Evolutionary conservation across 352 stramenopile genomes (phyloP), one percentile per base, ranked within the genome.

Genomic region (Pythium aristosporum): DNA sequence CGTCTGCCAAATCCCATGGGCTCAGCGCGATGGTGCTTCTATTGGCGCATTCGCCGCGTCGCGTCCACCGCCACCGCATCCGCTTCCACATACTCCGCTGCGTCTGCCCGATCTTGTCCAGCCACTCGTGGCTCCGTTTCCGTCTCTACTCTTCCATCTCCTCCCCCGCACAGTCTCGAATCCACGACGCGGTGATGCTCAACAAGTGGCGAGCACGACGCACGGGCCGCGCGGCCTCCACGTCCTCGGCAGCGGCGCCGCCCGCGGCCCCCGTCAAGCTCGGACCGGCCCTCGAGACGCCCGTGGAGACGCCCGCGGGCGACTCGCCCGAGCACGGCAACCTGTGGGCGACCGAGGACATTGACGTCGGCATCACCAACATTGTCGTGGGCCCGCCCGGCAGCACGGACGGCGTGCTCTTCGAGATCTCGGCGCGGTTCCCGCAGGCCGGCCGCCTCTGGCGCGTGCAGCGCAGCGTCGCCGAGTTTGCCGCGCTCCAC

Each of bases 361-460:
- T 74, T 12, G 76, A 86, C 42, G 75, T 88, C 16, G 77, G 75
- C 34, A 71, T 88, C 63, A 88, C 79, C 11, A 72, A 71, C 49
- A 65, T 78, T 6, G 65, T 68, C 4, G 46, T 50, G 11, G 49
- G 57, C 4, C 47, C 34, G 4, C 41, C 16, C 1, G 7, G 34
- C 13, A 42, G 53, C 49, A 68, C 64, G 46, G 54, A 62, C 47
- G 66, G 67, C 9, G 41, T 61, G 16, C 72, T 71, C 57, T 90
- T 83, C 68, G 77, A 88, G 64, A 72, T 90, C 65, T 85, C 78
- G 57, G 60, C 87, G 56, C 75, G 72, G 30, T 86, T 88, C 57
- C 75, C 79, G 12, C 61, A 66, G 15, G 63, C 61, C 39, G 65
- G 68, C n/a, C 67, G 59, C 13, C 57, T 78, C 55, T 88, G 79